phyloP scores from a whole-genome alignment of 441 rosid genomes.

The Croton laevigatus region DNA sequence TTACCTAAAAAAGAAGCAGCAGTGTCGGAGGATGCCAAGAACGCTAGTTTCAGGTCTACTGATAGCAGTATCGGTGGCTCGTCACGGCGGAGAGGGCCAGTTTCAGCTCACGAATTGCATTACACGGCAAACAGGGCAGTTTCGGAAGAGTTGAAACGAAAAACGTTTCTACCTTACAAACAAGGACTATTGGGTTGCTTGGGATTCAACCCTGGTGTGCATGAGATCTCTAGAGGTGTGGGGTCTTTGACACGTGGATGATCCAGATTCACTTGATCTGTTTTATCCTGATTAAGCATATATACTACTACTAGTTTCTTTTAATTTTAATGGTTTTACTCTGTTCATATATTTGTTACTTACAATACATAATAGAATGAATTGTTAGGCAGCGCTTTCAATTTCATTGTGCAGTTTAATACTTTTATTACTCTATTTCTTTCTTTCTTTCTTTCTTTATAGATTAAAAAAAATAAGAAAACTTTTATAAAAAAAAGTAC shows the following conservation, averaged over 20 bases:
- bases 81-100: constrained; percentile 40
- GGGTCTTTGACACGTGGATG: constrained; percentile 71
- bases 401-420: too few species aligned
- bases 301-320: constrained; percentile 3
- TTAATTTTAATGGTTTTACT: background rate
- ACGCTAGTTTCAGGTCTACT: constrained; percentile 59
- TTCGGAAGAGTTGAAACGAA: constrained; percentile 84
- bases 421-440: too few species aligned
- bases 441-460: too few species aligned
- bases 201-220: constrained; percentile 59
- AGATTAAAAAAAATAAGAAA: too few species aligned
- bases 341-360: constrained; percentile 12
- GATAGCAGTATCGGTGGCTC: constrained; percentile 51
- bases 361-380: constrained; percentile 3
- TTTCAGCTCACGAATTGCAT: constrained; percentile 84
- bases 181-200: constrained; percentile 82
- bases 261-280: constrained; percentile 30
- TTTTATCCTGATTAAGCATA: background rate
- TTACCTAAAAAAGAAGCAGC: constrained; percentile 42
- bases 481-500: too few species aligned
- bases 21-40: constrained; percentile 40
- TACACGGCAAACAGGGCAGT: constrained; percentile 78
- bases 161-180: constrained; percentile 82
- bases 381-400: too few species aligned
- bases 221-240: constrained; percentile 60